Evolutionary conservation across 805 yeast species (phyloP), one percentile per base, ranked within the genome.

Genomic region (Yarrowia sp.): DNA sequence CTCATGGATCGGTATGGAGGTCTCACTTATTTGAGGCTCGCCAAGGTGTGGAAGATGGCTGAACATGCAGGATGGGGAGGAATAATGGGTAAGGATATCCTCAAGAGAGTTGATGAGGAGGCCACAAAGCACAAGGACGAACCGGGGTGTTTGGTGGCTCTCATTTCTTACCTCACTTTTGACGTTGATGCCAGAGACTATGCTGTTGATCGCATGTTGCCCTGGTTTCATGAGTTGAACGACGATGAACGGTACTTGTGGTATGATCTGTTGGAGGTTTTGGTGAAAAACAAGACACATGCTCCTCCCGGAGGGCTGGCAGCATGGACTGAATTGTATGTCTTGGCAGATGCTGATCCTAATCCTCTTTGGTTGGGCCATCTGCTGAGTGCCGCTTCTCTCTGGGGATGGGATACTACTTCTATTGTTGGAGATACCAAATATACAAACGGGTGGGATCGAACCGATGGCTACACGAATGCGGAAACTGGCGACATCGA

Each of bases 1-100:
- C 15, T 39, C 17, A 58, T 58, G 64, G 64, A 58, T 17, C 13
- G 40, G 40, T 58, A n/a, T 14, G 50, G 50, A 58, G 64, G 64
- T 6, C 9, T n/a, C 17, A 43, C 64, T 9, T 58, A 42, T n/a
- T 30, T 58, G 2, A 50, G 64, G 17, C 20, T 58, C 39, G 64
- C 64, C 40, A 58, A 58, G 39, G 64, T 58, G n/a, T 58, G 64
- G 64, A 58, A 58, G 40, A 58, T 58, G 64, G 64, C 50, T 1
- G 64, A 58, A 33, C 64, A 58, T 58, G 15, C 44, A 8, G 64
- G 64, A 9, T 58, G 64, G 64, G 64, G 64, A 40, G 50, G 64
- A 17, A 20, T 58, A 9, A 30, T 58, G 64, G 43, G 33, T 3
- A 33, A 33, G 4, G 50, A 43, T 43, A n/a, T 58, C 9, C 50